These are phyloP conservation scores for Eucalyptus virginea DNA, from an alignment of 345 rosid genomes.

Conservation along the genomic window DNA sequence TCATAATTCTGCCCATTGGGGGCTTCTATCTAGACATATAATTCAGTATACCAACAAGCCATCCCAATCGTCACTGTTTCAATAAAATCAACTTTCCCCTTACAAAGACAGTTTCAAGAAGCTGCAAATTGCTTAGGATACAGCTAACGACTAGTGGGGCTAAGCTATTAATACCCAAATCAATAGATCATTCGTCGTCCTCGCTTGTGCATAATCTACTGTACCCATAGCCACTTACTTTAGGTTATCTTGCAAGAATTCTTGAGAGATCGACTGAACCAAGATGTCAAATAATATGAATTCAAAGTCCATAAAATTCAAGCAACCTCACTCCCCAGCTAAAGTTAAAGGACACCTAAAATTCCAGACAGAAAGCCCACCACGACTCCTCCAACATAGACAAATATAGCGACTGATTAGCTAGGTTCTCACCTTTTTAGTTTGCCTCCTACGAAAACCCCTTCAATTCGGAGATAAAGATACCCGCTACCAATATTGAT, in stretches of 20 bases:
- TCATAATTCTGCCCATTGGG: neutral
- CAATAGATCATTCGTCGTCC: too few species aligned
- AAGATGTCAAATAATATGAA: neutral
- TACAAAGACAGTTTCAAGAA: neutral
- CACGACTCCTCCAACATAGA: neutral
- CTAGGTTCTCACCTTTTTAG: neutral
- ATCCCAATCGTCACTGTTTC: neutral
- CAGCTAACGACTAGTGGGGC: neutral
- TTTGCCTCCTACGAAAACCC: neutral
- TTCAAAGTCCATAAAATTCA: neutral
- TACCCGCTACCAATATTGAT: neutral
- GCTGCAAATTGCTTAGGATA: neutral
- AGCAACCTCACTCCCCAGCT: neutral
- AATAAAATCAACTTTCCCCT: neutral
- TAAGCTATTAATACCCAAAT: neutral
- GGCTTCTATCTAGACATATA: neutral
- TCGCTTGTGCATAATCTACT: neutral
- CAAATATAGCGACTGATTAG: neutral
- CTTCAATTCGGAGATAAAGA: neutral
- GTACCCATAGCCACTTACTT: conserved; percentile 24
- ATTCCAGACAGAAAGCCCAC: neutral
- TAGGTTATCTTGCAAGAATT: neutral
- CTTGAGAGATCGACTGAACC: neutral
- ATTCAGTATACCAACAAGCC: neutral
- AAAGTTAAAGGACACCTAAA: neutral